Percentiles rank a stretch among this genome's conserved stretches.
Conservation (phyloP, 208 protist genomes). For the Kentomonas sorsogonicus region DNA sequence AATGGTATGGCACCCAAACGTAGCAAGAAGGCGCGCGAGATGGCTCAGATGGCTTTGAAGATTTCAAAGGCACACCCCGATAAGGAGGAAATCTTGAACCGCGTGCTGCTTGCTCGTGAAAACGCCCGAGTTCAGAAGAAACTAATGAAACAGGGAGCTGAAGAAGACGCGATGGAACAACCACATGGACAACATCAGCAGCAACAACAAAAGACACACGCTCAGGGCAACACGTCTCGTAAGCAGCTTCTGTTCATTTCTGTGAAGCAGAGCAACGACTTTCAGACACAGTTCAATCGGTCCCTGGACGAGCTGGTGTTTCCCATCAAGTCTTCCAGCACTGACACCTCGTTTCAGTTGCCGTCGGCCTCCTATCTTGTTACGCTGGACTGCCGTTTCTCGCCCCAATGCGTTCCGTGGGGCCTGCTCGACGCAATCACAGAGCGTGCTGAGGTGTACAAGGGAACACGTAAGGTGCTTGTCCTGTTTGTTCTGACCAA, state of each 20-base stretch:
- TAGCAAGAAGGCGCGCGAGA: conserved; percentile 67
- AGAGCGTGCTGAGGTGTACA: conserved; percentile 38
- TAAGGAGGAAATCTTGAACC: conserved; percentile 78
- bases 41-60: conserved; percentile 73
- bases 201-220: not conserved
- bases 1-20: conserved; percentile 62
- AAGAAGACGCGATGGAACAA: too few species aligned
- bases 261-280: conserved; percentile 51
- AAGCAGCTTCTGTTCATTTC: conserved; percentile 66
- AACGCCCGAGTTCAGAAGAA: conserved; percentile 53
- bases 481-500: conserved; percentile 82
- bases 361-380: conserved; percentile 71
- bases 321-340: conserved; percentile 14
- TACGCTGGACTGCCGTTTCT: conserved; percentile 75
- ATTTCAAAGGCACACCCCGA: conserved; percentile 83
- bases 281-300: conserved; percentile 67
- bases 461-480: conserved; percentile 53
- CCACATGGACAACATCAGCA: not conserved
- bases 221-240: conserved; percentile 17
- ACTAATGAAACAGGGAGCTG: too few species aligned
- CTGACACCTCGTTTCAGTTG: conserved; percentile 32
- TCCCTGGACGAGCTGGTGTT: conserved; percentile 68
- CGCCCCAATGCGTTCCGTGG: conserved; percentile 79
- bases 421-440: conserved; percentile 78
- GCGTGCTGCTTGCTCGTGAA: conserved; percentile 68